phyloP scores from a whole-genome alignment of 257 asterid genomes.

The Solanum chmielewskii region DNA sequence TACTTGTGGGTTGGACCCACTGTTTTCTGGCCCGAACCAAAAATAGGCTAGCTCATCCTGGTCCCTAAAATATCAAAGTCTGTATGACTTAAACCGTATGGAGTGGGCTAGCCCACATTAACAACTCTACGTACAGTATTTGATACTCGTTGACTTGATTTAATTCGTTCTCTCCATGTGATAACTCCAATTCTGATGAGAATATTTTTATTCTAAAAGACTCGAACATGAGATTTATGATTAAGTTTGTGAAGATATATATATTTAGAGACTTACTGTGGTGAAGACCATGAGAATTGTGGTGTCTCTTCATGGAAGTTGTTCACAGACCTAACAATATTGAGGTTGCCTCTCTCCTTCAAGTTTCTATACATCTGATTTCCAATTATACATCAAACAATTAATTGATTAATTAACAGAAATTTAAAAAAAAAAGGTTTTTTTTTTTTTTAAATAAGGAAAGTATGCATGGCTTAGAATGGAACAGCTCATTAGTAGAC shows the following conservation, averaged over 20 bases:
- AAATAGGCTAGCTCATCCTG: no score
- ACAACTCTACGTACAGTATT: no score
- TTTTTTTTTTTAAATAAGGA: not conserved
- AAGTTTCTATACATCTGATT: constrained; percentile 7
- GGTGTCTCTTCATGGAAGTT: not conserved
- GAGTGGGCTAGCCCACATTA: no score
- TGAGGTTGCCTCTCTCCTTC: not conserved
- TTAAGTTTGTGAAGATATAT: not conserved
- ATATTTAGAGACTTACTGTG: not conserved
- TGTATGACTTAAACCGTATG: fast-evolving
- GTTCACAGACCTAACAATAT: not conserved
- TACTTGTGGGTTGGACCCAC: no score
- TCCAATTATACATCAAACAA: not conserved
- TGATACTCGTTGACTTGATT: no score
- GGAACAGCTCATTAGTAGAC: not conserved
- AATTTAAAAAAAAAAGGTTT: no score
- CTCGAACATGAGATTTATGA: no score
- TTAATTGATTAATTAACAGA: not conserved
- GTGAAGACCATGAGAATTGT: not conserved
- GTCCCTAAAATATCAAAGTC: no score
- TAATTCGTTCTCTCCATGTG: no score
- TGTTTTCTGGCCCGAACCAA: no score
- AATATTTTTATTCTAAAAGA: no score
- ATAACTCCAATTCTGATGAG: not conserved
- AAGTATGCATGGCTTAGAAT: not conserved